A percentile compares a stretch with the other conserved stretches of the same genome.
phyloP scores from a whole-genome alignment of 305 asterid species.

The Plantago lanceolata region DNA sequence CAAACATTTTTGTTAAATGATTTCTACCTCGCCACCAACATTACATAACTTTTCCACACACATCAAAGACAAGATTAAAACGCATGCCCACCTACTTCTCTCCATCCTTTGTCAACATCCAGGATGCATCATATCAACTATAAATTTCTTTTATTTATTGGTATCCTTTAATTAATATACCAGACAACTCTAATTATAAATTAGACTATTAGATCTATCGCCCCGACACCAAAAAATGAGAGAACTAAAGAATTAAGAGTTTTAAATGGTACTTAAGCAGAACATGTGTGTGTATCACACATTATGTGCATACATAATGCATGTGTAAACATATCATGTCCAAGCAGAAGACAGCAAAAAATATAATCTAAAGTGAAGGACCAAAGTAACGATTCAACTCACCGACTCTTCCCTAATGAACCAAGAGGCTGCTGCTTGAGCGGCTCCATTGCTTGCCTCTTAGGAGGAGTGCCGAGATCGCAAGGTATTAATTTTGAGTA shows the following conservation, averaged over 20 bases:
- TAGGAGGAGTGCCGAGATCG: conserved; percentile 85
- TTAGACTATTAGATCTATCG: neutral
- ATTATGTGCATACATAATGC: neutral
- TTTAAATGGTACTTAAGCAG: neutral
- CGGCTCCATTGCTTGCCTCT: conserved; percentile 46
- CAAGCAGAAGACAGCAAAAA: conserved; percentile 14
- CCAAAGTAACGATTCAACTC: conserved; percentile 30
- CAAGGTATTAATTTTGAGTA: conserved; percentile 81
- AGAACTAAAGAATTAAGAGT: neutral
- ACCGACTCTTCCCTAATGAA: conserved; percentile 95
- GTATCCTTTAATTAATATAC: neutral
- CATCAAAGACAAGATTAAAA: neutral
- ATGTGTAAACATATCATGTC: neutral
- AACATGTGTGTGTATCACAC: neutral
- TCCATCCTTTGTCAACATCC: neutral
- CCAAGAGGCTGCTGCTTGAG: conserved; percentile 65
- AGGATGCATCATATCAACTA: neutral
- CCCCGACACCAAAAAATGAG: neutral
- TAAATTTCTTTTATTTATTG: neutral
- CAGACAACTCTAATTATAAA: neutral
- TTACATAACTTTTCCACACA: neutral
- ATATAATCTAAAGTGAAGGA: conserved; percentile 2
- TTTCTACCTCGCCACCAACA: neutral
- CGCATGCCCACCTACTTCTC: neutral
- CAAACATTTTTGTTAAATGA: neutral